phyloP scores from a whole-genome alignment of 2,329 filamentous ascomycete species.

The Curvularia spicifera region DNA sequence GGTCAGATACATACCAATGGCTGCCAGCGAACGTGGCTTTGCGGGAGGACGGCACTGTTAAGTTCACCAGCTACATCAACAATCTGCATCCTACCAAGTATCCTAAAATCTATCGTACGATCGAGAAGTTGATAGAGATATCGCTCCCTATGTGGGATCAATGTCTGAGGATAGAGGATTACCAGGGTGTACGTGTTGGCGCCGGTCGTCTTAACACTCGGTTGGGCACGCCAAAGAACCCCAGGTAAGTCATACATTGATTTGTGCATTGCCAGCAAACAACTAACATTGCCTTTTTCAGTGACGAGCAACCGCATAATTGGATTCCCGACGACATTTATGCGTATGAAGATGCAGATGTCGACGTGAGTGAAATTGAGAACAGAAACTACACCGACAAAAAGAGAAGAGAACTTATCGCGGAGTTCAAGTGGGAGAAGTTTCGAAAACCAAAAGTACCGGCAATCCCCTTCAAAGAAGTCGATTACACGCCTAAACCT shows the following conservation, averaged over 20 bases:
- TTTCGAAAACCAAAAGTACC: slow-evolving; percentile 27
- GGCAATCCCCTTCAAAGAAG: slow-evolving; percentile 16
- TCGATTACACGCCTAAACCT: slow-evolving; percentile 23
- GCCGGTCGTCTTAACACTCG: slow-evolving; percentile 22
- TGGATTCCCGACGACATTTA: slow-evolving; percentile 24
- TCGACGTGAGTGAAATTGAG: slow-evolving; percentile 3
- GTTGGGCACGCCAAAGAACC: slow-evolving; percentile 3
- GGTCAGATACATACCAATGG: slow-evolving; percentile 51
- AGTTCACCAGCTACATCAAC: slow-evolving; percentile 61
- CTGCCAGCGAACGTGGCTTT: slow-evolving; percentile 60
- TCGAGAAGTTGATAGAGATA: slow-evolving; percentile 30
- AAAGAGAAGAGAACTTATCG: neutral
- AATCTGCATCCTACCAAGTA: slow-evolving; percentile 57
- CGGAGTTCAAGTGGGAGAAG: slow-evolving; percentile 23
- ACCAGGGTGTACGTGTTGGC: slow-evolving; percentile 7
- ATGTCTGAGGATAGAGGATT: slow-evolving; percentile 16
- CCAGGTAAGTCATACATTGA: slow-evolving; percentile 1
- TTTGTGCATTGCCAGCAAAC: neutral
- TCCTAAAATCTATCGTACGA: slow-evolving; percentile 24
- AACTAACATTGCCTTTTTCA: neutral
- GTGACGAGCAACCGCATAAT: slow-evolving; percentile 23
- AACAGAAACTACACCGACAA: no score
- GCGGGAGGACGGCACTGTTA: slow-evolving; percentile 38
- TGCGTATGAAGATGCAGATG: slow-evolving; percentile 4
- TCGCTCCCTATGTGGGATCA: slow-evolving; percentile 34